Percentiles rank a stretch among this genome's conserved stretches.
phyloP scores from a whole-genome alignment of 2,329 filamentous ascomycete genomes.

The Cladosporium sp. region DNA sequence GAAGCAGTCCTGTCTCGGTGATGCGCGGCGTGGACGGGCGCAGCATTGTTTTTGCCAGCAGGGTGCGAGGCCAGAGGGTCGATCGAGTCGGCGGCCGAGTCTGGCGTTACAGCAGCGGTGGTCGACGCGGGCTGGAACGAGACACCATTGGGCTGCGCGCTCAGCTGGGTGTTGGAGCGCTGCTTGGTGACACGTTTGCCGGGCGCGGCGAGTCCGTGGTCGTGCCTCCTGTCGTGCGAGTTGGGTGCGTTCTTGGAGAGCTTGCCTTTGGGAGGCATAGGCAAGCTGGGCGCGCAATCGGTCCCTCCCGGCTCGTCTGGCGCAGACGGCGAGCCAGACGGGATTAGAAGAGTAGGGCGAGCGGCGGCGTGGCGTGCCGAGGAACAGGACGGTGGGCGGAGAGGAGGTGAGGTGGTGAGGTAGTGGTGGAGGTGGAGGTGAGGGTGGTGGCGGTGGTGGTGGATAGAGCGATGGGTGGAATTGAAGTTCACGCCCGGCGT shows the following conservation, averaged over 20 bases:
- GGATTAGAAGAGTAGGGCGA: constrained; percentile 19
- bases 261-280: constrained; percentile 51
- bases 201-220: constrained; percentile 81
- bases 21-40: constrained; percentile 18
- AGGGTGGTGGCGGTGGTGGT: neutral
- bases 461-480: constrained; percentile 2
- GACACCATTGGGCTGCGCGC: constrained; percentile 44
- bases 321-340: constrained; percentile 34
- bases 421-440: constrained; percentile 12
- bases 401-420: constrained; percentile 19
- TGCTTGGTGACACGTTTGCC: constrained; percentile 64
- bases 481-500: constrained; percentile 3
- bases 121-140: constrained; percentile 40
- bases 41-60: constrained; percentile 20
- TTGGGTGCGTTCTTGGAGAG: constrained; percentile 43
- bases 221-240: constrained; percentile 64
- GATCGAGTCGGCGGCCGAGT: constrained; percentile 22
- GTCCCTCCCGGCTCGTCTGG: constrained; percentile 32
- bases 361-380: constrained; percentile 7
- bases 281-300: constrained; percentile 21
- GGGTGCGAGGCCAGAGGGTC: constrained; percentile 12
- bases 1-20: constrained; percentile 44
- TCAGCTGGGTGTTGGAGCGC: constrained; percentile 48
- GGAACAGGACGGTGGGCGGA: constrained; percentile 13
- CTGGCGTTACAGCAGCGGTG: constrained; percentile 7